Percentiles rank a stretch among this genome's conserved stretches.
These are phyloP conservation scores for Hanseniaspora jakobsenii DNA, from an alignment of 805 yeast genomes.

Conservation along the genomic window DNA sequence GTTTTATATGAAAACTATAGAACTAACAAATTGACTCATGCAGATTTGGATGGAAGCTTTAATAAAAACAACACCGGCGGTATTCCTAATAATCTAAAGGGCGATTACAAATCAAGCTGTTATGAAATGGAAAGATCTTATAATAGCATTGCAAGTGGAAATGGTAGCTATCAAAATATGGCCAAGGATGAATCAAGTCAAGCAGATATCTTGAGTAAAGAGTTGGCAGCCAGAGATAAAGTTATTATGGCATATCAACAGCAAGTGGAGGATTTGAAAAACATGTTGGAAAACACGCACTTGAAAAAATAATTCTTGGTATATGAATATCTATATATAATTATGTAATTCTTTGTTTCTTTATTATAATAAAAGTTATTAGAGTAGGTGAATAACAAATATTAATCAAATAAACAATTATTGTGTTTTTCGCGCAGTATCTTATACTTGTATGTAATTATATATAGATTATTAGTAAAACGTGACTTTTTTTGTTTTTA, in stretches of 20 bases:
- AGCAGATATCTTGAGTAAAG: neutral
- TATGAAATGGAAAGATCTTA: neutral
- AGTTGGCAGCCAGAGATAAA: constrained; percentile 21
- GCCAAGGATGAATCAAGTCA: neutral
- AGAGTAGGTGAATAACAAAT: too few species aligned
- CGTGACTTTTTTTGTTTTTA: too few species aligned
- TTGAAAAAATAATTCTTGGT: neutral
- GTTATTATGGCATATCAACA: constrained; percentile 23
- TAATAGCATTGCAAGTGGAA: too few species aligned
- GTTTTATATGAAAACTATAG: constrained; percentile 68
- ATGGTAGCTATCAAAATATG: too few species aligned
- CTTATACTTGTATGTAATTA: too few species aligned
- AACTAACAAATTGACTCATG: constrained; percentile 46
- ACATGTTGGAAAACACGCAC: constrained; percentile 7
- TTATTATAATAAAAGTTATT: too few species aligned
- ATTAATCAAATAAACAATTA: too few species aligned
- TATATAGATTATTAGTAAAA: too few species aligned
- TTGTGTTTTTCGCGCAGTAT: too few species aligned
- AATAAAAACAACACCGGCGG: too few species aligned
- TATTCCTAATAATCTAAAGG: neutral
- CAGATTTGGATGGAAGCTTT: neutral
- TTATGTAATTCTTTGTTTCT: too few species aligned
- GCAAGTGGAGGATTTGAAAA: constrained; percentile 20
- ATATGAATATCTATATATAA: too few species aligned
- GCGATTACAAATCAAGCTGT: neutral